A percentile compares a stretch with the other conserved stretches of the same genome.
Evolutionary conservation across 768 basidiomycete genomes (phyloP).

Genomic region (Cystofilobasidium macerans): DNA sequence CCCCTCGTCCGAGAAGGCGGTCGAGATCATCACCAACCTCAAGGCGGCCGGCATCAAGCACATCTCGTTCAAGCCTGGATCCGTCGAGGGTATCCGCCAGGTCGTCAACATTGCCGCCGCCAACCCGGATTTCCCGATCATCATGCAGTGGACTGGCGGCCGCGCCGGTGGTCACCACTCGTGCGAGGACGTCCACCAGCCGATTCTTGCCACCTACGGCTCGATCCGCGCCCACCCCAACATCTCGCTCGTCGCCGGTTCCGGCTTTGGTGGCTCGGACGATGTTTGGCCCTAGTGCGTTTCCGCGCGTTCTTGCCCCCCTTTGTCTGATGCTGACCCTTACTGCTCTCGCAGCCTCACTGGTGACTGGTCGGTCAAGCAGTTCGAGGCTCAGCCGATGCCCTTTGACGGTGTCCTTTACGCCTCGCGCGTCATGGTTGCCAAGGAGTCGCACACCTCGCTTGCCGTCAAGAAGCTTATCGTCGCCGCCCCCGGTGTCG

Average conservation of each 20-base stretch:
- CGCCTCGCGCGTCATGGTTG: constrained; percentile 95
- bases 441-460: constrained; percentile 93
- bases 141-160: constrained; percentile 98
- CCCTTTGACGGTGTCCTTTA: constrained; percentile 97
- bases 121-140: constrained; percentile 91
- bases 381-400: constrained; percentile 82
- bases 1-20: constrained; percentile 90
- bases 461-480: constrained; percentile 93
- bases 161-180: constrained; percentile 98
- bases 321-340: neutral
- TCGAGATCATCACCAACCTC: constrained; percentile 82
- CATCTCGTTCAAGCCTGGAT: constrained; percentile 95
- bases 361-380: constrained; percentile 81
- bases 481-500: constrained; percentile 81
- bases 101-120: constrained; percentile 89
- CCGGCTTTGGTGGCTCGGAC: constrained; percentile 80
- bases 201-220: constrained; percentile 78
- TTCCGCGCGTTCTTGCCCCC: neutral
- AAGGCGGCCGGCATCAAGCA: constrained; percentile 81
- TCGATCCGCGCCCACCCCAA: constrained; percentile 80
- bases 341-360: constrained; percentile 45
- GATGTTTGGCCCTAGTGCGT: constrained; percentile 81
- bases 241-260: constrained; percentile 81
- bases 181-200: constrained; percentile 97
- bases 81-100: constrained; percentile 92